Percentiles rank a stretch among this genome's conserved stretches.
Evolutionary conservation across 192 early-diverging fungal species (phyloP).

Genomic region (Mortierella claussenii): DNA sequence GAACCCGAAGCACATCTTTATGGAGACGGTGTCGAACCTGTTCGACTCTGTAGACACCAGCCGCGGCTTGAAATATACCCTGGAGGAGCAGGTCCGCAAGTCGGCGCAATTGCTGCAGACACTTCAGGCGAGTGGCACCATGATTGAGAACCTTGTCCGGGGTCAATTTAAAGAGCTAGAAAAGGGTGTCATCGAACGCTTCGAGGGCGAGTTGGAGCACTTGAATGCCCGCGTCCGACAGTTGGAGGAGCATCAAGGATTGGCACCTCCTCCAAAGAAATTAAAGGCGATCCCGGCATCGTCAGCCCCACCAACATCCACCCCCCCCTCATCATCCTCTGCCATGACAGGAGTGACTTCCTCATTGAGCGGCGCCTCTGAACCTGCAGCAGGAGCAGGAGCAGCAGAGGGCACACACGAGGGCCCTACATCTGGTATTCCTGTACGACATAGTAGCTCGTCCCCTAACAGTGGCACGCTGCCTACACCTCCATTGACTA

Average conservation of each 20-base stretch:
- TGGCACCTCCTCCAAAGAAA: constrained; percentile 40
- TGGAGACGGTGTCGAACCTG: constrained; percentile 64
- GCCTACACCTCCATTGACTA: constrained; percentile 40
- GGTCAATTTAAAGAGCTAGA: constrained; percentile 81
- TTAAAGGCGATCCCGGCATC: not conserved
- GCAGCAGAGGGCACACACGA: constrained; percentile 1
- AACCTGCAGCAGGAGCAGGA: not conserved
- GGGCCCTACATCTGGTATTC: not conserved
- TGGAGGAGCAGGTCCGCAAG: constrained; percentile 83
- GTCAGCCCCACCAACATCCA: constrained; percentile 1
- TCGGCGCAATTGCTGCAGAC: constrained; percentile 78
- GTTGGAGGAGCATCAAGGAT: constrained; percentile 45
- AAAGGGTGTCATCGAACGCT: constrained; percentile 63
- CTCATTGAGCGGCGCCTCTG: not conserved
- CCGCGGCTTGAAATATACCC: constrained; percentile 66
- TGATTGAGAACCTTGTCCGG: constrained; percentile 84
- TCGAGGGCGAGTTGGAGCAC: constrained; percentile 57
- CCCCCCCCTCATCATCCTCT: constrained; percentile 9
- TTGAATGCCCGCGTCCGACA: constrained; percentile 39
- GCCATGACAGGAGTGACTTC: constrained; percentile 31
- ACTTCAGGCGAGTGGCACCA: constrained; percentile 74
- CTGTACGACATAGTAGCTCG: not conserved
- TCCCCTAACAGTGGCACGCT: constrained; percentile 33
- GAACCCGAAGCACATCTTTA: constrained; percentile 61
- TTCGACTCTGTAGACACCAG: constrained; percentile 71